Conservation (phyloP, 2,329 filamentous ascomycete genomes). For the Pseudogymnoascus sp. region DNA sequence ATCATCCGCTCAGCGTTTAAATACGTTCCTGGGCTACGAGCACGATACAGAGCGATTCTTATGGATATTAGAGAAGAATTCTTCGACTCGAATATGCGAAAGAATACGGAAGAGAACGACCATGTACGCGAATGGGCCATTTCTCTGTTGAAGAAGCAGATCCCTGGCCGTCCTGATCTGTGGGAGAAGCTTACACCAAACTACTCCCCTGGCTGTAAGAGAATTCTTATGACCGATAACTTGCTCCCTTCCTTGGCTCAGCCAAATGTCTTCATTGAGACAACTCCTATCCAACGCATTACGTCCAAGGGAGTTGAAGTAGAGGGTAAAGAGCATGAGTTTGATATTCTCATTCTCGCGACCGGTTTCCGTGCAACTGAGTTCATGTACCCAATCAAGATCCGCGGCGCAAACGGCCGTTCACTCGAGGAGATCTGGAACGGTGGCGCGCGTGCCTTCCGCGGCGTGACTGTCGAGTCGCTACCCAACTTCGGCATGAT, state of each 20-base stretch:
- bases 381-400: constrained; percentile 49
- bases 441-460: constrained; percentile 41
- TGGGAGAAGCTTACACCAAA: constrained; percentile 45
- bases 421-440: constrained; percentile 44
- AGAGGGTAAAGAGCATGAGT: constrained; percentile 32
- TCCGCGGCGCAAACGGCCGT: constrained; percentile 38
- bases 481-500: constrained; percentile 50
- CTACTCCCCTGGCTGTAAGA: constrained; percentile 47
- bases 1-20: constrained; percentile 16
- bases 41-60: constrained; percentile 40
- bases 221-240: constrained; percentile 47
- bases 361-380: constrained; percentile 52
- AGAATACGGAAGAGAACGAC: constrained; percentile 33
- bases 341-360: constrained; percentile 49
- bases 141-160: constrained; percentile 36
- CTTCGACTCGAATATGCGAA: constrained; percentile 32
- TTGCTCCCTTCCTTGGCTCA: constrained; percentile 43
- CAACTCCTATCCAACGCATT: constrained; percentile 38
- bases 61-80: constrained; percentile 48
- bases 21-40: constrained; percentile 43
- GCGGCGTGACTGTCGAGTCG: constrained; percentile 42
- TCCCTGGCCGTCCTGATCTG: constrained; percentile 41
- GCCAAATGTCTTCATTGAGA: constrained; percentile 44
- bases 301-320: constrained; percentile 40
- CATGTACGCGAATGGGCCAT: constrained; percentile 32